Base-by-base conservation (phyloP, 129 eudicot species). In the Escallonia rubra region DNA sequence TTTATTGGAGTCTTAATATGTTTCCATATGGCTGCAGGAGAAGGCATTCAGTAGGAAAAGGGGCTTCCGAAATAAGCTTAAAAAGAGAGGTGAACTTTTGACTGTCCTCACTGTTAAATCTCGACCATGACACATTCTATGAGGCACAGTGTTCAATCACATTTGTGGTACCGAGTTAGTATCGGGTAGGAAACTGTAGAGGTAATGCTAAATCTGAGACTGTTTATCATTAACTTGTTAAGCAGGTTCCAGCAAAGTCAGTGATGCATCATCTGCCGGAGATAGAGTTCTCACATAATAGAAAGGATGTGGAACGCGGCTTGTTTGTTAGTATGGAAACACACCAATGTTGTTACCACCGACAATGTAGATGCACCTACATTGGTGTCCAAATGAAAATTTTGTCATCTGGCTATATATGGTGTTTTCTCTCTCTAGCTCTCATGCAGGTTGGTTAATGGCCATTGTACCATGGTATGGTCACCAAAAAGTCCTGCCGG, bases 41-140 rank as follows among this genome's bases (percentile, higher is more conserved):
- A 87, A 83, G 66, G 96, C 99, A 52, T 94, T 94, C 73, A 94
- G 99, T 82, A 89, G 99, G 81, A 89, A 94, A 71, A 82, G 97
- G 57, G 72, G 96, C 86, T 89, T 94, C 76, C 75, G 99, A 58
- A 94, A 94, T 72, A 94, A 85, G 79, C 69, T 94, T 15, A 94
- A 89, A 74, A 93, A 83, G 78, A 75, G 70, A 83, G 91, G 95
- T 88, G 63, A 43, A 54, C 15, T 55, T 39, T 57, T 34, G 3
- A 23, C 44, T 42, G n/a, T 43, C 52, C 57, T 8, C 43, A 3
- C 14, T 50, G 6, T 54, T 54, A 16, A 39, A 15, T 66, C 61
- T 41, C 16, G 53, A n/a, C 41, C 10, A 42, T 23, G 14, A 41
- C 13, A 61, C 40, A 46, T 44, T 38, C 2, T 10, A 60, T 40